phyloP scores from a whole-genome alignment of 768 basidiomycete genomes.

The Suillus alpinus region DNA sequence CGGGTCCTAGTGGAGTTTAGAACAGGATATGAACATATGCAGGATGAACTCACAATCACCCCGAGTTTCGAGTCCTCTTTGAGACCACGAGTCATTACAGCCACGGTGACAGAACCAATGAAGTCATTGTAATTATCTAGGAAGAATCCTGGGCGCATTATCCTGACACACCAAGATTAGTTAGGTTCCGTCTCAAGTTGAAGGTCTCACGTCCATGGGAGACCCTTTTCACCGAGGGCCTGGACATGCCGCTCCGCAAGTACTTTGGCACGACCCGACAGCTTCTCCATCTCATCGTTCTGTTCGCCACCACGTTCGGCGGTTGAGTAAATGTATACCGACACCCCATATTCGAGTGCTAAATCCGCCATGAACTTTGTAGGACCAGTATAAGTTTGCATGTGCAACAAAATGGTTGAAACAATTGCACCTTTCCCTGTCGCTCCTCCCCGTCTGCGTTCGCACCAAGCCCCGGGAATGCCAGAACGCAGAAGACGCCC shows the following conservation, averaged over 20 bases:
- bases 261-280: constrained; percentile 32
- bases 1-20: constrained; percentile 17
- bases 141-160: constrained; percentile 42
- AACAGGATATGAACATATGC: background rate
- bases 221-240: constrained; percentile 26
- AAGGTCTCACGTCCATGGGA: constrained; percentile 37
- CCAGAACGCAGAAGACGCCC: constrained; percentile 39
- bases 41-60: constrained; percentile 30
- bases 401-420: background rate
- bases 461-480: constrained; percentile 40
- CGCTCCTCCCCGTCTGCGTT: constrained; percentile 37
- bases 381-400: background rate
- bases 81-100: constrained; percentile 33
- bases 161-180: constrained; percentile 17
- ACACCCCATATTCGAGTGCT: constrained; percentile 35
- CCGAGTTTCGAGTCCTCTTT: constrained; percentile 31
- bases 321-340: constrained; percentile 36
- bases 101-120: constrained; percentile 35
- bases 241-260: constrained; percentile 36
- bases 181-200: background rate
- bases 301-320: constrained; percentile 37
- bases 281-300: constrained; percentile 28
- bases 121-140: constrained; percentile 40
- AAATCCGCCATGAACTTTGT: constrained; percentile 34
- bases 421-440: constrained; percentile 35